These are phyloP conservation scores for Erucastrum elatum DNA, from an alignment of 345 rosid species.

Conservation along the genomic window DNA sequence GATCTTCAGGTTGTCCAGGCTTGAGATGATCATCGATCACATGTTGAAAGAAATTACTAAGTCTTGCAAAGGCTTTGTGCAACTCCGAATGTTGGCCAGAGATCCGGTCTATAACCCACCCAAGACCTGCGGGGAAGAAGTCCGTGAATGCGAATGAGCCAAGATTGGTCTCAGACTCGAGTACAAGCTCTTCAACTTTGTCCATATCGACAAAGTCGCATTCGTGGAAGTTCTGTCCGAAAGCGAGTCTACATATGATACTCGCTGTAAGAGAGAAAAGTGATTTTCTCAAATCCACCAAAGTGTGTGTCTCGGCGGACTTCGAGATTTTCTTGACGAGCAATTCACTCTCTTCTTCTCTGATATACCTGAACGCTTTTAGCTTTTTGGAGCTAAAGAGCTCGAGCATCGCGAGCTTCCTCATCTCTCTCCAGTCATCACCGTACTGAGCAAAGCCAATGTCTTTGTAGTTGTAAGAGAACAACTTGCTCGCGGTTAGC, in stretches of 20 bases:
- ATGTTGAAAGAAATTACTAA: slow-evolving; percentile 42
- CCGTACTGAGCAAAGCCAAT: slow-evolving; percentile 43
- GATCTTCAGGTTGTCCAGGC: slow-evolving; percentile 5
- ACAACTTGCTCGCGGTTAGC: background rate
- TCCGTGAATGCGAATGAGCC: slow-evolving; percentile 41
- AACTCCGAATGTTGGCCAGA: slow-evolving; percentile 40
- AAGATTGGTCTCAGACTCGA: slow-evolving; percentile 32
- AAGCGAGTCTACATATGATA: slow-evolving; percentile 39
- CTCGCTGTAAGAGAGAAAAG: slow-evolving; percentile 35
- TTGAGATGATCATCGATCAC: slow-evolving; percentile 52
- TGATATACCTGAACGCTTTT: slow-evolving; percentile 38
- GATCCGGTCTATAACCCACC: slow-evolving; percentile 47
- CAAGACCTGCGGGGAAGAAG: slow-evolving; percentile 39
- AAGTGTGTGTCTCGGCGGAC: slow-evolving; percentile 24
- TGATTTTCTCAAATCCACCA: slow-evolving; percentile 39
- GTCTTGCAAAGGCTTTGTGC: slow-evolving; percentile 37
- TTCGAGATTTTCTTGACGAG: slow-evolving; percentile 31
- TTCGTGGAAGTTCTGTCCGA: slow-evolving; percentile 40
- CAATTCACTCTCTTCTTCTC: slow-evolving; percentile 43
- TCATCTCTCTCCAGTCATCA: slow-evolving; percentile 41
- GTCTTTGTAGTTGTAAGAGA: slow-evolving; percentile 42
- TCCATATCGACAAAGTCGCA: slow-evolving; percentile 37
- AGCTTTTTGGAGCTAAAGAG: slow-evolving; percentile 44
- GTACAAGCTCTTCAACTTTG: slow-evolving; percentile 42
- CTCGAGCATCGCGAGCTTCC: slow-evolving; percentile 43